Base-by-base conservation (phyloP, 2,329 filamentous ascomycete genomes). In the Penicillium frequentans region DNA sequence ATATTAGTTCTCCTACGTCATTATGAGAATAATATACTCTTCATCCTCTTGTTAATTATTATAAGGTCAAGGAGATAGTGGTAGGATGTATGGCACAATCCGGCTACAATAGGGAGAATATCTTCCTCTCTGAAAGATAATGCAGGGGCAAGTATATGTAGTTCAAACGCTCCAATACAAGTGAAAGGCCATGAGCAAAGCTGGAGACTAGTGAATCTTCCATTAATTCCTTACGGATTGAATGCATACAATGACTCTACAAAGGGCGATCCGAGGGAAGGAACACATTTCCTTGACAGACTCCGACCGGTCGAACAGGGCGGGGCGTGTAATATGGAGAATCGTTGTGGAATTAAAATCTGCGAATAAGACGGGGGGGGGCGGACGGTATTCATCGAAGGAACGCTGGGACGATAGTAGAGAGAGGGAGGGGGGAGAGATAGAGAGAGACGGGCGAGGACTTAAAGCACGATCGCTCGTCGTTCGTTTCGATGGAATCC, bases 401-500 rank as follows among this genome's bases (percentile, higher is more conserved):
- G 35, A 58, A 62, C 54, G 57, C 54, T 61, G 54, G 60, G 62
- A 64, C 60, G 60, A 57, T 42, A 42, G 39, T 21, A 23, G 39
- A 42, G 19, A 23, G 37, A 11, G 37, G 7, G 19, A 19, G 37
- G n/a, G 39, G 31, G 8, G 27, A 8, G 23, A 37, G 14, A 26
- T 26, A 26, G 26, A 50, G 35, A 57, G 50, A 60, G 50, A 60
- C 47, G 59, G 61, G 58, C 56, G 64, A 59, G 55, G 61, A 61
- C 45, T 62, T 55, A 50, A 44, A 56, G 63, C 50, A 55, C 45
- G 62, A 61, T 65, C 60, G 64, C 59, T 67, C 64, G 64, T 64
- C 60, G 64, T 63, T 64, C 62, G 64, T 57, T 67, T 67, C 62
- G 64, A 54, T 59, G 63, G 54, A 58, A 54, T 64, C 62, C 64